These are phyloP conservation scores for Lasiodiplodia sp. DNA, from an alignment of 2,329 filamentous ascomycete species.

Conservation along the genomic window DNA sequence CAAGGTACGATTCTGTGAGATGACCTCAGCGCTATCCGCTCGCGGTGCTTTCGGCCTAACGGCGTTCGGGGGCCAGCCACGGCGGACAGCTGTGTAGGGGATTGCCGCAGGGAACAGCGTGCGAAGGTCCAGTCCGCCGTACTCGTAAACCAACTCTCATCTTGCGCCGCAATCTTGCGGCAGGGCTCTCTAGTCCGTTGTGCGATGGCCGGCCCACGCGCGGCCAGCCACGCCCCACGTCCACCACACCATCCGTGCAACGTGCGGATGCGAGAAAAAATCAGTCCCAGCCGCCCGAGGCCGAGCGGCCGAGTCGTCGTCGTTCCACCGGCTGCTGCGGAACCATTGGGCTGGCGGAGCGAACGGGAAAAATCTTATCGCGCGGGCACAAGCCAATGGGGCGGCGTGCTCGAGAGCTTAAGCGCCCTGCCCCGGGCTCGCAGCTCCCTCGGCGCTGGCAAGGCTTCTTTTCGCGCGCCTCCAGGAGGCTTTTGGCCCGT, in stretches of 20 bases:
- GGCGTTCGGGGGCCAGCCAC: neutral
- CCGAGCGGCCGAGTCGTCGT: slow-evolving; percentile 8
- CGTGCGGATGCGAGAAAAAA: slow-evolving; percentile 8
- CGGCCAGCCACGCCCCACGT: slow-evolving; percentile 9
- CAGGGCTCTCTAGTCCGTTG: neutral
- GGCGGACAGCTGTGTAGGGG: slow-evolving; percentile 8
- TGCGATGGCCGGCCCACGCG: slow-evolving; percentile 9
- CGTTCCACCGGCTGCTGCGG: slow-evolving; percentile 1
- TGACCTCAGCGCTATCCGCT: slow-evolving; percentile 22
- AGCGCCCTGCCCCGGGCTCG: slow-evolving; percentile 10
- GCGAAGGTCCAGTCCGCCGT: slow-evolving; percentile 9
- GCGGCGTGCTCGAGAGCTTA: neutral
- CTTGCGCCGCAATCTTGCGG: slow-evolving; percentile 14
- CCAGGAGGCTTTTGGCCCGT: slow-evolving; percentile 15
- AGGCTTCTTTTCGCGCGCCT: neutral
- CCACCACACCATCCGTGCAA: slow-evolving; percentile 15
- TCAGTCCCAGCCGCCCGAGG: neutral
- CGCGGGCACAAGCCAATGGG: slow-evolving; percentile 1
- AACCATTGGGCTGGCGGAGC: neutral
- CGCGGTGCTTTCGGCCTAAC: neutral
- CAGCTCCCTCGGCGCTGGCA: slow-evolving; percentile 18
- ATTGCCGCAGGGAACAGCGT: slow-evolving; percentile 23
- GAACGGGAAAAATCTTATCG: neutral
- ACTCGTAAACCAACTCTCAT: slow-evolving; percentile 14
- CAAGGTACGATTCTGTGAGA: slow-evolving; percentile 17